Percentiles rank a stretch among this genome's conserved stretches.
Evolutionary conservation across 345 rosid genomes (phyloP).

Genomic region (Gossypium rotundifolium): DNA sequence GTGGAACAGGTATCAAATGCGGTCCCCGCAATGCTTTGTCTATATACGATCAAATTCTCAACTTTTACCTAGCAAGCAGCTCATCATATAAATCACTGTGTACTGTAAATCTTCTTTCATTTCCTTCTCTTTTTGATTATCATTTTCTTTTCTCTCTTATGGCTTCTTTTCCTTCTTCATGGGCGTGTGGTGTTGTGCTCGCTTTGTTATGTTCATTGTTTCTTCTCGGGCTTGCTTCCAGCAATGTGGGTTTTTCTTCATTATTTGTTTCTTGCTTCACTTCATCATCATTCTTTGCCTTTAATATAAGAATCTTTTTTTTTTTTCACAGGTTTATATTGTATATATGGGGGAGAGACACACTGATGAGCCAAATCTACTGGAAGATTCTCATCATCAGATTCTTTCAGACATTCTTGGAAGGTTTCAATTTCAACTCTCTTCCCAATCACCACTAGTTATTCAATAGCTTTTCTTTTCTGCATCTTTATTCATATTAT

Average conservation of each 20-base stretch:
- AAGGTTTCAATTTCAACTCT: constrained; percentile 27
- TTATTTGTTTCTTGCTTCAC: constrained; percentile 4
- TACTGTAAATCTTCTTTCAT: not conserved
- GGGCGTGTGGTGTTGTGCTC: constrained; percentile 14
- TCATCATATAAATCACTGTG: not conserved
- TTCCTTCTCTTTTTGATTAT: not conserved
- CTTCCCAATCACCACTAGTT: not conserved
- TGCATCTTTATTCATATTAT: not conserved
- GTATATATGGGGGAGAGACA: constrained; percentile 44
- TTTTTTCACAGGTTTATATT: constrained; percentile 36
- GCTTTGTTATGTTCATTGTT: constrained; percentile 13
- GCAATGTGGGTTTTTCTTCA: constrained; percentile 28
- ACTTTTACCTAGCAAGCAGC: not conserved
- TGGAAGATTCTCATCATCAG: constrained; percentile 39
- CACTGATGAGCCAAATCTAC: constrained; percentile 26
- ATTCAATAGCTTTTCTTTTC: not conserved
- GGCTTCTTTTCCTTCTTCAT: constrained; percentile 17
- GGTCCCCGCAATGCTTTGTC: constrained; percentile 9
- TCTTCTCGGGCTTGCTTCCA: constrained; percentile 24
- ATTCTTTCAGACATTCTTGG: constrained; percentile 45
- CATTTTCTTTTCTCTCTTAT: constrained; percentile 8
- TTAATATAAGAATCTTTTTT: not conserved
- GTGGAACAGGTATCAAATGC: constrained; percentile 4
- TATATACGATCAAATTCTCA: not conserved
- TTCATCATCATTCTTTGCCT: not conserved